phyloP scores from a whole-genome alignment of 495 filamentous ascomycete genomes.

The Hypoxylon crocopeplum region DNA sequence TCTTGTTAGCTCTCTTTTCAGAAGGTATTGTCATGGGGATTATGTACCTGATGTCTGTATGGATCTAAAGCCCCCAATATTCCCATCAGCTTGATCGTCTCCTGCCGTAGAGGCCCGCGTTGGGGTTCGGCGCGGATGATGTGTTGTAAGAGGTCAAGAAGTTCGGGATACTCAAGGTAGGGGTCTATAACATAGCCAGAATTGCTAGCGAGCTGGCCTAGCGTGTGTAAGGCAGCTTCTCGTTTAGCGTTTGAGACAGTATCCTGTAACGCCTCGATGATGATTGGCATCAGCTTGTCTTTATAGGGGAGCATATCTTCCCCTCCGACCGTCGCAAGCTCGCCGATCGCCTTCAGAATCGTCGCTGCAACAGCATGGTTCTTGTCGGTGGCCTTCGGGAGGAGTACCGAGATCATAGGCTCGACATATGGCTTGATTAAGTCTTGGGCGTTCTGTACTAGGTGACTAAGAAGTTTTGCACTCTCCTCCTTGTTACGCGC shows the following conservation, averaged over 20 bases:
- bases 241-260: slow-evolving; percentile 86
- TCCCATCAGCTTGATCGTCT: slow-evolving; percentile 94
- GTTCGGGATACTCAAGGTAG: slow-evolving; percentile 90
- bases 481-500: slow-evolving; percentile 94
- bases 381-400: slow-evolving; percentile 84
- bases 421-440: slow-evolving; percentile 95
- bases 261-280: slow-evolving; percentile 90
- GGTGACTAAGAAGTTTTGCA: slow-evolving; percentile 87
- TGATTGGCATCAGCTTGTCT: slow-evolving; percentile 88
- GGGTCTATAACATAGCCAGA: slow-evolving; percentile 98
- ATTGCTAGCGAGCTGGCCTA: slow-evolving; percentile 92
- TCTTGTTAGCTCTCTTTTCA: slow-evolving; percentile 21
- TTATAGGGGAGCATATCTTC: slow-evolving; percentile 89
- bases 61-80: slow-evolving; percentile 96
- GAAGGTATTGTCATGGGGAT: slow-evolving; percentile 15
- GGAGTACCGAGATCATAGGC: slow-evolving; percentile 86
- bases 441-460: slow-evolving; percentile 87
- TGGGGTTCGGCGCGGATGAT: slow-evolving; percentile 92
- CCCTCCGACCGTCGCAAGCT: slow-evolving; percentile 91
- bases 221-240: slow-evolving; percentile 86
- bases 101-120: slow-evolving; percentile 78
- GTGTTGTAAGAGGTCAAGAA: slow-evolving; percentile 88
- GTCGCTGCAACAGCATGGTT: slow-evolving; percentile 89
- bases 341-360: slow-evolving; percentile 90
- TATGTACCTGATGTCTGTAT: slow-evolving; percentile 83